Evolutionary conservation across 1,284 basidiomycete genomes (phyloP).

Genomic region (Cystobasidiaceae sp.): DNA sequence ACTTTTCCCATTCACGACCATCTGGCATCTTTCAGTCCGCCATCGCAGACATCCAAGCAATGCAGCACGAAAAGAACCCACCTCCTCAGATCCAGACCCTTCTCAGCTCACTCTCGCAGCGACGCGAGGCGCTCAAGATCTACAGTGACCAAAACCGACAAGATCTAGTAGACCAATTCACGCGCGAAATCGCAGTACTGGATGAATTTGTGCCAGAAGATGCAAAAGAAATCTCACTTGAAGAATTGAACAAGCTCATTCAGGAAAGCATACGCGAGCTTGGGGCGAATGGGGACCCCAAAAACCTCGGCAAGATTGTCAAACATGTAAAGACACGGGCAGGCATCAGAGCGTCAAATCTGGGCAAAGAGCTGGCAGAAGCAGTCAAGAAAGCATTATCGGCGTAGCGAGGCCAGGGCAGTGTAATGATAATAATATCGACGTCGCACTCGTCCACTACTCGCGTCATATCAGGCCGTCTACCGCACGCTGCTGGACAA

Average conservation of each 20-base stretch:
- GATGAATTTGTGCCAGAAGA: constrained; percentile 28
- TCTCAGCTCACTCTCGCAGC: constrained; percentile 6
- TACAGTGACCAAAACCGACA: constrained; percentile 9
- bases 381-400: constrained; percentile 20
- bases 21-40: constrained; percentile 3
- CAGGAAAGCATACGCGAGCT: constrained; percentile 15
- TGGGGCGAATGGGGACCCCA: not conserved
- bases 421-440: too few relatives aligned
- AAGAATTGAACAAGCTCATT: constrained; percentile 2
- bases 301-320: constrained; percentile 9
- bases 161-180: constrained; percentile 20
- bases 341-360: constrained; percentile 5
- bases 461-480: too few relatives aligned
- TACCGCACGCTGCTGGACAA: not conserved
- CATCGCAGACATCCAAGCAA: constrained; percentile 23
- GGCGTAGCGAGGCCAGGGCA: not conserved
- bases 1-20: not conserved
- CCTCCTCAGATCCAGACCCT: constrained; percentile 25
- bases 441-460: too few relatives aligned
- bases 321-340: constrained; percentile 22
- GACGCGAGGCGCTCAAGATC: constrained; percentile 19
- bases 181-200: constrained; percentile 12
- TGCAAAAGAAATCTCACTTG: constrained; percentile 13
- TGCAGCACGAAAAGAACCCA: constrained; percentile 27
- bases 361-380: constrained; percentile 25